Conservation (phyloP, 805 yeast species). For the Dipodascus geniculatus region DNA sequence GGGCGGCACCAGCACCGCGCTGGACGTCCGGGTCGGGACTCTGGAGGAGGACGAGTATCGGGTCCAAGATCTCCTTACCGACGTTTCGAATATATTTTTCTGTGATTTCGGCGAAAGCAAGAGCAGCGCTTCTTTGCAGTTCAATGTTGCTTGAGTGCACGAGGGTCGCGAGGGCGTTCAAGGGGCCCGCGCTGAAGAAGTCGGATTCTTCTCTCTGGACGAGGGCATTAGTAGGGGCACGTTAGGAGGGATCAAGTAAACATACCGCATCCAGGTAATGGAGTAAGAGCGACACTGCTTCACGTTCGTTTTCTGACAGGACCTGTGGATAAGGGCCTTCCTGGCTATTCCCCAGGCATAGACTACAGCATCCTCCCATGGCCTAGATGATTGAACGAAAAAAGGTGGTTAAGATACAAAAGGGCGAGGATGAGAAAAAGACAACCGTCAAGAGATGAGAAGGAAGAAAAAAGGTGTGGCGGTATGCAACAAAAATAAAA, state of each 20-base stretch:
- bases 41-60: constrained; percentile 79
- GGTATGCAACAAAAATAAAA: neutral
- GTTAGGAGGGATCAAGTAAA: neutral
- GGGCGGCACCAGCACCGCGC: constrained; percentile 96
- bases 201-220: constrained; percentile 46
- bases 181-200: constrained; percentile 70
- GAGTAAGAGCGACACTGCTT: constrained; percentile 82
- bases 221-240: neutral
- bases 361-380: constrained; percentile 16
- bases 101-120: constrained; percentile 97
- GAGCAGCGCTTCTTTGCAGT: constrained; percentile 91
- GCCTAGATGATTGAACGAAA: neutral
- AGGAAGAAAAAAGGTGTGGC: constrained; percentile 1
- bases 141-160: constrained; percentile 94
- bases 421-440: neutral
- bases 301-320: constrained; percentile 91
- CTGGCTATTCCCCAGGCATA: constrained; percentile 9
- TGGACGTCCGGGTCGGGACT: constrained; percentile 89
- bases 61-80: constrained; percentile 83
- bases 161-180: constrained; percentile 80
- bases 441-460: neutral
- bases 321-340: constrained; percentile 60
- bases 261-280: constrained; percentile 72
- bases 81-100: constrained; percentile 74
- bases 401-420: neutral